phyloP scores from a whole-genome alignment of 495 filamentous ascomycete genomes.

The Hyaloscypha variabilis region DNA sequence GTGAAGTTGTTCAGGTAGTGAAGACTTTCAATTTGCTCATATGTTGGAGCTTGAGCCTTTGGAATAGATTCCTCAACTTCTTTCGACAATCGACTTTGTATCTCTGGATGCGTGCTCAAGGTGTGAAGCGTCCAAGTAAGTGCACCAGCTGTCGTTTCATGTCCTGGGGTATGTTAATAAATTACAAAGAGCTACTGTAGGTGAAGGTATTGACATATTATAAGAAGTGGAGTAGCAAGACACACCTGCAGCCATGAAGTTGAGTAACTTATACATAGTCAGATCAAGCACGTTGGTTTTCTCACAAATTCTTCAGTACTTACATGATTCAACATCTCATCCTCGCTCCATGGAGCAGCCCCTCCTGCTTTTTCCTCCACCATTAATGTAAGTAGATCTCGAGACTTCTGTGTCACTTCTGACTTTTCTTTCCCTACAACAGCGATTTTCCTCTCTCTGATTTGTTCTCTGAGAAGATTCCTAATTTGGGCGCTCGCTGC shows the following conservation, averaged over 20 bases:
- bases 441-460: neutral
- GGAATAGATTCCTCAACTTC: neutral
- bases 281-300: too few species aligned
- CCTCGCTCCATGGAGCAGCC: neutral
- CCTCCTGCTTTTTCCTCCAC: neutral
- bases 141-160: constrained; percentile 26
- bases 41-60: constrained; percentile 30
- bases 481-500: constrained; percentile 30
- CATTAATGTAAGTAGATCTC: constrained; percentile 53
- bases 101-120: constrained; percentile 20
- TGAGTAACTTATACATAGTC: constrained; percentile 51
- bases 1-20: constrained; percentile 43
- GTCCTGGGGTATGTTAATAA: neutral
- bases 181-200: neutral
- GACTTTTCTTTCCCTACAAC: constrained; percentile 15
- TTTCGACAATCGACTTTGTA: neutral
- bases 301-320: too few species aligned
- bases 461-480: constrained; percentile 2
- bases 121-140: constrained; percentile 30
- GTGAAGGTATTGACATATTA: too few species aligned
- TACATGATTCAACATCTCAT: neutral
- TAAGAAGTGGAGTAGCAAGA: too few species aligned
- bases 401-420: constrained; percentile 32
- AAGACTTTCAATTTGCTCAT: constrained; percentile 37
- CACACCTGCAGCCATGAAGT: constrained; percentile 69